Evolutionary conservation across 1,284 basidiomycete species (phyloP).

Genomic region (Malassezia brasiliensis): DNA sequence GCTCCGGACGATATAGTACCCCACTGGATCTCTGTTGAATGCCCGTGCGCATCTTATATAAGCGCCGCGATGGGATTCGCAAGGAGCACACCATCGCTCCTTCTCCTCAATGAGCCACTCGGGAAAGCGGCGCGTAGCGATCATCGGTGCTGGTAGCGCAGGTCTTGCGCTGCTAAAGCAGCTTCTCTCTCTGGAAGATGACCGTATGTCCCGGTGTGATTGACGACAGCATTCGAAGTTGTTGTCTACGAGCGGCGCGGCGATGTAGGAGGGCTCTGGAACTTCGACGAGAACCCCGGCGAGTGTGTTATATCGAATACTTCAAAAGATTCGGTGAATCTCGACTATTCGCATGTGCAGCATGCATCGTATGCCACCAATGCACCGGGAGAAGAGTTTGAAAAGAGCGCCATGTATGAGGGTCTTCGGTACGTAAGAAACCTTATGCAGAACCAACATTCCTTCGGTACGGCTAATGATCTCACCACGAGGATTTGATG

Average conservation of each 20-base stretch:
- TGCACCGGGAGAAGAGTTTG: background rate
- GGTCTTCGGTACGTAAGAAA: constrained; percentile 21
- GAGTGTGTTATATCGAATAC: constrained; percentile 35
- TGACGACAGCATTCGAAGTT: background rate
- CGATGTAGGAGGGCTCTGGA: constrained; percentile 28
- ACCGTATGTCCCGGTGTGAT: too few relatives aligned
- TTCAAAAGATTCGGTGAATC: constrained; percentile 3
- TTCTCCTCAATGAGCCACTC: background rate
- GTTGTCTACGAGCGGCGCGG: constrained; percentile 28
- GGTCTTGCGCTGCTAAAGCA: constrained; percentile 49
- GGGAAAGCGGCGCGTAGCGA: background rate
- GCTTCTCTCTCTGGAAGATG: constrained; percentile 24
- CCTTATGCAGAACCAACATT: constrained; percentile 29
- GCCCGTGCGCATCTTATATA: background rate
- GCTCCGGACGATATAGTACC: too few relatives aligned
- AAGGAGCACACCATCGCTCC: background rate
- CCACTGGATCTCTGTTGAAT: too few relatives aligned
- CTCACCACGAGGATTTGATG: constrained; percentile 35
- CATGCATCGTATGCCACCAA: constrained; percentile 5
- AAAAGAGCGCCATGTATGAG: constrained; percentile 39
- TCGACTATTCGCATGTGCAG: background rate
- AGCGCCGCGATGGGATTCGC: background rate
- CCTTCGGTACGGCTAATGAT: constrained; percentile 11
- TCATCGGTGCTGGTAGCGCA: constrained; percentile 10
- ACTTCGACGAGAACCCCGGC: constrained; percentile 25